Evolutionary conservation across 2,329 filamentous ascomycete genomes (phyloP).

Genomic region (Ambrosiella cleistominuta): DNA sequence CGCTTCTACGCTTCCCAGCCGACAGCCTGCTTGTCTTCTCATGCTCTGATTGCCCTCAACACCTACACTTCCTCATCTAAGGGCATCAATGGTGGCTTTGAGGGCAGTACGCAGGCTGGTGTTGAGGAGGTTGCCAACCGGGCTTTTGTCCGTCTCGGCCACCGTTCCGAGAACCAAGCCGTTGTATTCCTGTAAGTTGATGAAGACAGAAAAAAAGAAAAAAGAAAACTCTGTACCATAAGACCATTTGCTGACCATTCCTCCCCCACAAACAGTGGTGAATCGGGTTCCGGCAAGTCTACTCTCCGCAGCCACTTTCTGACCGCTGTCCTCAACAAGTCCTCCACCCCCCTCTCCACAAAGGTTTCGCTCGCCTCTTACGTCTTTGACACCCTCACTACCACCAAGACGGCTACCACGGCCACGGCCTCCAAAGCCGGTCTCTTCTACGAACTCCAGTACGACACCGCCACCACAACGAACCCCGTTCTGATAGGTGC

Average conservation of each 20-base stretch:
- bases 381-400: conserved; percentile 89
- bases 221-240: no score
- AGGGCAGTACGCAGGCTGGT: conserved; percentile 81
- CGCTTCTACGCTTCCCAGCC: conserved; percentile 86
- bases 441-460: conserved; percentile 89
- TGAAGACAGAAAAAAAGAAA: no score
- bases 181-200: conserved; percentile 71
- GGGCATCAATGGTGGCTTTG: conserved; percentile 76
- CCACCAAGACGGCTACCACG: conserved; percentile 90
- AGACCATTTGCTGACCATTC: no score
- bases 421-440: conserved; percentile 91
- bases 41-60: conserved; percentile 82
- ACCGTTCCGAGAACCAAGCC: conserved; percentile 83
- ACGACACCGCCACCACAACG: conserved; percentile 71
- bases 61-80: conserved; percentile 82
- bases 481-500: conserved; percentile 82
- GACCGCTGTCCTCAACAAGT: conserved; percentile 70
- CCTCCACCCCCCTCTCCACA: conserved; percentile 78
- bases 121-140: conserved; percentile 81
- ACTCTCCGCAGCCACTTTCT: conserved; percentile 81
- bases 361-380: conserved; percentile 90
- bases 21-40: conserved; percentile 75
- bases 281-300: conserved; percentile 91
- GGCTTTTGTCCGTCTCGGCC: conserved; percentile 69
- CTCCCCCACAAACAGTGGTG: conserved; percentile 43